Conservation (phyloP, 352 stramenopile genomes). For the Globisporangium iwayamae region DNA sequence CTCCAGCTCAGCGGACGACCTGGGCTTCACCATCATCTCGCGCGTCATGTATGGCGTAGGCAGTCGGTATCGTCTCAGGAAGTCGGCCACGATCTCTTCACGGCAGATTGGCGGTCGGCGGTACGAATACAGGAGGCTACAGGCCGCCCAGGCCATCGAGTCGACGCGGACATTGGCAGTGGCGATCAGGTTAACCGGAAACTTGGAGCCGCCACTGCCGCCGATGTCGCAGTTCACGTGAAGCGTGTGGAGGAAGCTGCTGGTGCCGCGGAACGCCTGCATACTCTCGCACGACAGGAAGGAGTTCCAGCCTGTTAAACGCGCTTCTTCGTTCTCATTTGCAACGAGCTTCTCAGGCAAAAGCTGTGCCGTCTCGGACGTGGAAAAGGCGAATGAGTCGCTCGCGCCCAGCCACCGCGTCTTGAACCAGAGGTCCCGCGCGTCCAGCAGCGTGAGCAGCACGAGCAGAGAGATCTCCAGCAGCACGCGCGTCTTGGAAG, state of each 20-base stretch:
- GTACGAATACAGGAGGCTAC: slow-evolving; percentile 9
- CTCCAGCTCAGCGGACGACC: slow-evolving; percentile 22
- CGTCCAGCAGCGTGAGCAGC: slow-evolving; percentile 1
- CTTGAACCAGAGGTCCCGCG: slow-evolving; percentile 6
- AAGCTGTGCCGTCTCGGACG: not conserved
- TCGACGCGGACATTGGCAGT: slow-evolving; percentile 37
- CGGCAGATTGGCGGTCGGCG: not conserved
- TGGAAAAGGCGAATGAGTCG: slow-evolving; percentile 3
- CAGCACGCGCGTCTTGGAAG: slow-evolving; percentile 1
- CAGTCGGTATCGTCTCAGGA: not conserved
- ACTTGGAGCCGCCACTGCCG: slow-evolving; percentile 4
- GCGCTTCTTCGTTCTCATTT: not conserved
- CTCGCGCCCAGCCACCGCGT: not conserved
- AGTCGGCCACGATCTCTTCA: not conserved
- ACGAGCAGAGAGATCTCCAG: not conserved
- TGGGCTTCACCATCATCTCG: not conserved
- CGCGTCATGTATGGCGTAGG: not conserved
- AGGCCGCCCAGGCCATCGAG: slow-evolving; percentile 46
- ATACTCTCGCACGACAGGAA: slow-evolving; percentile 41
- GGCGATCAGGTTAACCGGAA: slow-evolving; percentile 30
- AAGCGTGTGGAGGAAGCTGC: slow-evolving; percentile 1
- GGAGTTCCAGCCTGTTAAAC: slow-evolving; percentile 31
- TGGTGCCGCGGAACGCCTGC: slow-evolving; percentile 6
- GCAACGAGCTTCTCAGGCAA: not conserved
- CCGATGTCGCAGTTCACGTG: slow-evolving; percentile 39